Percentiles rank a stretch among this genome's conserved stretches.
Evolutionary conservation across 23 red algal species (phyloP).

Genomic region (Cyanidium caldarium): DNA sequence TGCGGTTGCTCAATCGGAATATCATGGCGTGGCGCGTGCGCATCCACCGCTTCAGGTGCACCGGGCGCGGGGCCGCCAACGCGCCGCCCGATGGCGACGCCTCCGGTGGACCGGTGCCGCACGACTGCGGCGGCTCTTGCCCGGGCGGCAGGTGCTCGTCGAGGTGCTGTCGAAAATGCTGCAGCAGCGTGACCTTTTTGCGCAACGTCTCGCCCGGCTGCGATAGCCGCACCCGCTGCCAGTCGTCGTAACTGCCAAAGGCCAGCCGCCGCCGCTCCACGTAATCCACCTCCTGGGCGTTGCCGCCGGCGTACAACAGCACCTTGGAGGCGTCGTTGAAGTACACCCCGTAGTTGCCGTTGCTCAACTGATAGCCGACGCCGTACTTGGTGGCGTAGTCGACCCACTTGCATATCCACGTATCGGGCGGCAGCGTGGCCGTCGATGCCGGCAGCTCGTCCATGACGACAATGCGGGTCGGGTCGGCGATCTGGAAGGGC

Average conservation of each 20-base stretch:
- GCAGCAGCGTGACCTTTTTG: conserved; percentile 10
- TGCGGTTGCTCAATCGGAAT: conserved; percentile 19
- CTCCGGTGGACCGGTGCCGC: not conserved
- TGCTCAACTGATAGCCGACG: conserved; percentile 12
- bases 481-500: not conserved
- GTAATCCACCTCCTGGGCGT: not conserved
- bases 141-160: conserved; percentile 2
- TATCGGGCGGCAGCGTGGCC: not conserved
- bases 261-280: not conserved
- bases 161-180: conserved; percentile 16
- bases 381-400: conserved; percentile 22
- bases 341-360: conserved; percentile 9
- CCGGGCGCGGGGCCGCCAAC: not conserved
- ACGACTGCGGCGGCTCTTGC: not conserved
- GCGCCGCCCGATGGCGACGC: not conserved
- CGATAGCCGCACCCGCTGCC: not conserved
- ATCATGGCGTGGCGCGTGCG: conserved; percentile 13
- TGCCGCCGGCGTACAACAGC: not conserved
- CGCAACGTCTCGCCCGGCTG: not conserved
- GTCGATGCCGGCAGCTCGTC: not conserved
- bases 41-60: conserved; percentile 17
- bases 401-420: conserved; percentile 25
- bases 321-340: conserved; percentile 22
- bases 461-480: not conserved
- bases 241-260: conserved; percentile 6